Conservation (phyloP, 2,329 filamentous ascomycete species). For the Setomelanomma holmii region DNA sequence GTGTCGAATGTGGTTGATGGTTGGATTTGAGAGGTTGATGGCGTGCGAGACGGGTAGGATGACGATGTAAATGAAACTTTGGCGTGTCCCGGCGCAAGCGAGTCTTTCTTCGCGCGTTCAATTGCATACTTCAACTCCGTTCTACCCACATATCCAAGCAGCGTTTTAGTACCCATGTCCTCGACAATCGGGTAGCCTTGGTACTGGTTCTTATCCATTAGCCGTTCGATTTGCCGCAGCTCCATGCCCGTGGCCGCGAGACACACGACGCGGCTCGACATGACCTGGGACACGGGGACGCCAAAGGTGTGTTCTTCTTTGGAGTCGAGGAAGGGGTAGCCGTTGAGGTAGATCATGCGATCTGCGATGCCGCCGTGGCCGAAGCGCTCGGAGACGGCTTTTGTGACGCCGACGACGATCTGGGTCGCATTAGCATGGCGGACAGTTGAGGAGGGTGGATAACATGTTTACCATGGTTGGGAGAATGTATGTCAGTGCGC, state of each 20-base stretch:
- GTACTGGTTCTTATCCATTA: constrained; percentile 80
- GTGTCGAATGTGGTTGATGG: constrained; percentile 62
- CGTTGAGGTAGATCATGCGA: constrained; percentile 98
- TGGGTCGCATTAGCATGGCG: constrained; percentile 23
- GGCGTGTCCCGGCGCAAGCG: constrained; percentile 66
- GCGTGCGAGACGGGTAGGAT: neutral
- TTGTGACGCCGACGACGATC: constrained; percentile 96
- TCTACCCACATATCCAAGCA: constrained; percentile 90
- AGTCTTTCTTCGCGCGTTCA: constrained; percentile 74
- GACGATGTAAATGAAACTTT: constrained; percentile 72
- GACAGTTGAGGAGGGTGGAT: neutral
- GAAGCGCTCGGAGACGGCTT: constrained; percentile 87
- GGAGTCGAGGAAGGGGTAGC: constrained; percentile 94
- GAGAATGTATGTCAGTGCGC: constrained; percentile 94
- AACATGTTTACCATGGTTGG: constrained; percentile 77
- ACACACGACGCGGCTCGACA: constrained; percentile 78
- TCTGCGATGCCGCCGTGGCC: constrained; percentile 98
- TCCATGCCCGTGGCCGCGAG: constrained; percentile 78
- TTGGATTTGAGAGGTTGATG: too few relatives aligned
- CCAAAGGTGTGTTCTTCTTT: constrained; percentile 98
- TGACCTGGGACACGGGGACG: constrained; percentile 88
- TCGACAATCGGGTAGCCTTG: constrained; percentile 95
- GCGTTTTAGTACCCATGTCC: constrained; percentile 70
- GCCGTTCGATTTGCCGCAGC: constrained; percentile 76
- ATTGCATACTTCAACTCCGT: constrained; percentile 93